Base-by-base conservation (phyloP, 345 rosid species). In the Syzygium grande region DNA sequence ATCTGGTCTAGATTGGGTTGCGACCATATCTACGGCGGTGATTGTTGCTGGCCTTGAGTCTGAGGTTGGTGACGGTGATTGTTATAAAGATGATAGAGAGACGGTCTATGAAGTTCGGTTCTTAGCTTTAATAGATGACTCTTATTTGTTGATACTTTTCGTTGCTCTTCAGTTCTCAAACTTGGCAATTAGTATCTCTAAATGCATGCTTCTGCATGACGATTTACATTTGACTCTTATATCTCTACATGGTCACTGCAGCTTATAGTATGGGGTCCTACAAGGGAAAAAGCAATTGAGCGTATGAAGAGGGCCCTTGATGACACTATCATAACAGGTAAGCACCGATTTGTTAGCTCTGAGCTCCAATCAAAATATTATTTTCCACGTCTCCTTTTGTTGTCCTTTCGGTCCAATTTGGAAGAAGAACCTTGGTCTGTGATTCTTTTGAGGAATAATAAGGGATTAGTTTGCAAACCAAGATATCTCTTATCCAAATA, bases 251-350 rank as follows among this genome's bases (percentile, higher is more conserved):
- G 52, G 56, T 52, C 55, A 14, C 88, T 93, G 89, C 88, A 98
- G 99, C 98, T 98, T 88, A 95, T 98, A 79, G 99, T 98, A 49
- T 98, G 99, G 99, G 99, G 95, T 87, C 99, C 99, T 90, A 96
- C 99, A 3, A 93, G 99, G 92, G 99, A 98, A 89, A 98, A 93
- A 91, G 99, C 99, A 84, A 96, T 96, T 78, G 98, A 95, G 63
- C 96, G 99, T 86, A 98, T 98, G 99, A 98, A 98, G 86, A 96
- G 99, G 92, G 99, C 99, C 88, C 98, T 98, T 52, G 84, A 95
- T 88, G 99, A 98, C 94, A 98, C 99, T 84, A 91, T 95, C 41
- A 98, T 98, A 85, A 95, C 95, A 85, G 99, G 99, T 94, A 93
- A 43, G 61, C 53, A 55, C 61, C 9, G 38, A 46, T 56, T 86